Evolutionary conservation across 495 filamentous ascomycete genomes (phyloP), one percentile per base, ranked within the genome.

Genomic region (Penicillium pancosmium): DNA sequence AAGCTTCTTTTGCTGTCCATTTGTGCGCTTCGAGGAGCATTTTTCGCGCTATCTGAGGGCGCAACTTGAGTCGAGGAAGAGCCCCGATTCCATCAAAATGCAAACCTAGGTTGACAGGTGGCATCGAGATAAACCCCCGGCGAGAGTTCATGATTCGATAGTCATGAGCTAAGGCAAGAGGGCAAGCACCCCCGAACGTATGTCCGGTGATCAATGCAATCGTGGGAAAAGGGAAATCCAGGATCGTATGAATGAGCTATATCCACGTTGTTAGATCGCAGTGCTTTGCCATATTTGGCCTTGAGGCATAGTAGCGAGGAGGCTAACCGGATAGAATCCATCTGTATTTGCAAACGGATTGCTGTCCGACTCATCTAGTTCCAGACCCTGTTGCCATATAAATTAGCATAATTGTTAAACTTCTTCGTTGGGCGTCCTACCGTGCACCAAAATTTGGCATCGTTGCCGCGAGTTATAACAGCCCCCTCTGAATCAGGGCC

Each of bases 381-480:
- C 80, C 15, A 81, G 65, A 19, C 80, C 80, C 72, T 73, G 21
- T 19, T 9, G 4, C 15, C 2, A 1, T 2, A 12, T 36, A 0
- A 46, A n/a, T 65, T 46, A 62, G 55, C 38, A 33, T 52, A 0
- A 4, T 52, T 40, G 6, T 12, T 11, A 25, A n/a, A 8, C 12
- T 5, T 35, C 7, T 35, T 31, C 15, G 5, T 9, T 10, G 18
- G 11, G 25, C 21, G 0, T 46, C 65, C 25, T 59, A 73, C 70
- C 31, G 80, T 82, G 52, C 78, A 81, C 76, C 76, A 82, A 55
- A 81, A 82, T 54, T 82, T 82, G 4, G 72, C 66, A 69, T 81
- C 78, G 48, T 63, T 77, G 0, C 78, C 78, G 31, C 70, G 68
- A 3, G 76, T 80, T 23, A 82, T 76, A 4, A 82, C 78, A 31